Conservation (phyloP, 305 asterid genomes). For the Fraxinus ornus region DNA sequence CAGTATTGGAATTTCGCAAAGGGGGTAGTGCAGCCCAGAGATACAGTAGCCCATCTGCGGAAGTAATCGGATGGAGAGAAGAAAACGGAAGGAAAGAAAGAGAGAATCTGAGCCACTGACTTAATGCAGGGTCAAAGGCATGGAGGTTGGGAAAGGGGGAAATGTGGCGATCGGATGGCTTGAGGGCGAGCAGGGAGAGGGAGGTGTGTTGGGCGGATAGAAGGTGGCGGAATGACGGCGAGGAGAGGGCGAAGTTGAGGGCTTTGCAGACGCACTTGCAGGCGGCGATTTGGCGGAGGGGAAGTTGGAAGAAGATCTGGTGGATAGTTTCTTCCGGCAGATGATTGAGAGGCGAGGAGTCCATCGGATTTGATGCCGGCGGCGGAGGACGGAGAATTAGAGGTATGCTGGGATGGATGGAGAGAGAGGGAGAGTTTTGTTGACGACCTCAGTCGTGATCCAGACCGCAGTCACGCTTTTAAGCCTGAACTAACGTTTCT, state of each 20-base stretch:
- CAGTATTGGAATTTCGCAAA: background rate
- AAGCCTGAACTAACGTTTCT: background rate
- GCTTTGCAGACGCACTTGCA: conserved; percentile 67
- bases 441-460: background rate
- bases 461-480: background rate
- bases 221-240: conserved; percentile 60
- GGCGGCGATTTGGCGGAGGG: conserved; percentile 67
- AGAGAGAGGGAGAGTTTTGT: background rate
- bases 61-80: conserved; percentile 78
- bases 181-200: conserved; percentile 64
- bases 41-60: conserved; percentile 74
- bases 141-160: conserved; percentile 62
- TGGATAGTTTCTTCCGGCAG: conserved; percentile 77
- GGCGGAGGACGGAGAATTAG: background rate
- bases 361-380: conserved; percentile 39
- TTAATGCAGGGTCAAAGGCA: conserved; percentile 61
- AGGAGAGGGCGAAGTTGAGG: conserved; percentile 53
- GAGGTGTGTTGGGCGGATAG: conserved; percentile 19
- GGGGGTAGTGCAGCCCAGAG: conserved; percentile 60
- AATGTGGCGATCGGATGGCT: conserved; percentile 70
- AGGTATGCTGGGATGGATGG: background rate
- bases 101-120: conserved; percentile 73
- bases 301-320: conserved; percentile 68
- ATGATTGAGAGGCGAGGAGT: conserved; percentile 61
- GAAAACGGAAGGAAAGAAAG: conserved; percentile 81